Base-by-base conservation (phyloP, 2,329 filamentous ascomycete genomes). In the Epichloe uncinata region DNA sequence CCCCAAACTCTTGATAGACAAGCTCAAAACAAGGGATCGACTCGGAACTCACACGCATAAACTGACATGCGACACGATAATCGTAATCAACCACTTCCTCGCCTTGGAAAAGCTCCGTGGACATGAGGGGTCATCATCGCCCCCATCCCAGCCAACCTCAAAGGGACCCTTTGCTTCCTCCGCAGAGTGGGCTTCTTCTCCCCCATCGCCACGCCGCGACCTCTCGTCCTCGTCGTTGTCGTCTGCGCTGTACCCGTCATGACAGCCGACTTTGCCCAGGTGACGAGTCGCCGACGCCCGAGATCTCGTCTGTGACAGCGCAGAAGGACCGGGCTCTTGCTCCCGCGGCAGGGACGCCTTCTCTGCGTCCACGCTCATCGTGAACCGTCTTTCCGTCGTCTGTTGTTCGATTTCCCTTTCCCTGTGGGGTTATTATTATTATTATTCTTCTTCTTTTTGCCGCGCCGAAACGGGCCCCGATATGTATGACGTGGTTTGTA, bases 61-160 rank as follows among this genome's bases (percentile, higher is more conserved):
- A 43, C 86, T 86, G 7, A 84, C 85, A 50, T 75, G 63, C 9
- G 82, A 81, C n/a, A 89, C 75, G 51, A 95, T 84, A 36, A 81
- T 57, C 1, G 90, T 81, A 53, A 95, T 83, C 33, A 81, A 50
- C 91, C 91, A 96, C 61, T 90, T 90, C 53, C 79, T 77, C n/a
- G 67, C 61, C 16, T 65, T 73, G 15, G 66, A 69, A 70, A 87
- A 81, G 62, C 78, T 87, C 52, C 84, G 79, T 0, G 90, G 90
- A 58, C 83, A 85, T 65, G 79, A 63, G 0, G 85, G 82, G 62
- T 96, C 90, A 45, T 72, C 68, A 51, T 88, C 82, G 5, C 74
- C 75, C 13, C 78, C 79, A 38, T 91, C 84, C 77, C 85, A 96
- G 7, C 66, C 66, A 18, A 97, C 88, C 53, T 87, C 76, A 58